These are phyloP conservation scores for Albophoma yamanashiensis DNA, from an alignment of 2,329 filamentous ascomycete genomes.

Conservation along the genomic window DNA sequence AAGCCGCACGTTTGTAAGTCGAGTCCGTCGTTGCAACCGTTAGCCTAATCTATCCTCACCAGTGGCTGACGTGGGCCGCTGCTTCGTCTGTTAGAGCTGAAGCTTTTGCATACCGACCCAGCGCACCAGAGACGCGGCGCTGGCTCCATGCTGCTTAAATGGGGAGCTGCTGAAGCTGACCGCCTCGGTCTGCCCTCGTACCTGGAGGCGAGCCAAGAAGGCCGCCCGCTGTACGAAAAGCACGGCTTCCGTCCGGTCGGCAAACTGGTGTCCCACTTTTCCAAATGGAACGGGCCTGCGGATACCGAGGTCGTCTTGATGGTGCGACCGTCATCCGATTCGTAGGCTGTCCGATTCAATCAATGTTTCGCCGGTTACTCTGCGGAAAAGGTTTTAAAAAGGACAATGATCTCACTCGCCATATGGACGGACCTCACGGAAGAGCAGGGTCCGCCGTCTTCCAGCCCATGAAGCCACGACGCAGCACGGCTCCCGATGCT, in stretches of 20 bases:
- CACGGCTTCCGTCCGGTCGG: slow-evolving; percentile 22
- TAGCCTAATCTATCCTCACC: not conserved
- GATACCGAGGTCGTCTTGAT: slow-evolving; percentile 11
- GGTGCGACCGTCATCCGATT: slow-evolving; percentile 8
- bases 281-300: slow-evolving; percentile 16
- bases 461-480: too few relatives aligned
- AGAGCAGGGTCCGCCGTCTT: too few relatives aligned
- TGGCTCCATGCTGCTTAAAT: slow-evolving; percentile 21
- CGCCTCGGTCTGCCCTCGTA: slow-evolving; percentile 22
- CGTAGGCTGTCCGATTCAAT: not conserved
- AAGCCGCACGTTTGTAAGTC: slow-evolving; percentile 25
- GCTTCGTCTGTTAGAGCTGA: slow-evolving; percentile 18
- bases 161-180: slow-evolving; percentile 23
- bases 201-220: slow-evolving; percentile 23
- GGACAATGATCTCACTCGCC: too few relatives aligned
- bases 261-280: slow-evolving; percentile 13
- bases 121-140: slow-evolving; percentile 24
- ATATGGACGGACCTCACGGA: too few relatives aligned
- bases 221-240: slow-evolving; percentile 21
- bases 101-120: slow-evolving; percentile 25
- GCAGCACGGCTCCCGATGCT: too few relatives aligned
- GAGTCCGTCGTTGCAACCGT: not conserved
- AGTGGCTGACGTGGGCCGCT: not conserved
- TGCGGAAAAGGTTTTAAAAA: too few relatives aligned
- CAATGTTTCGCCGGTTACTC: not conserved